Evolutionary conservation across 192 early-diverging fungal genomes (phyloP).

Genomic region (Coemansia sp.): DNA sequence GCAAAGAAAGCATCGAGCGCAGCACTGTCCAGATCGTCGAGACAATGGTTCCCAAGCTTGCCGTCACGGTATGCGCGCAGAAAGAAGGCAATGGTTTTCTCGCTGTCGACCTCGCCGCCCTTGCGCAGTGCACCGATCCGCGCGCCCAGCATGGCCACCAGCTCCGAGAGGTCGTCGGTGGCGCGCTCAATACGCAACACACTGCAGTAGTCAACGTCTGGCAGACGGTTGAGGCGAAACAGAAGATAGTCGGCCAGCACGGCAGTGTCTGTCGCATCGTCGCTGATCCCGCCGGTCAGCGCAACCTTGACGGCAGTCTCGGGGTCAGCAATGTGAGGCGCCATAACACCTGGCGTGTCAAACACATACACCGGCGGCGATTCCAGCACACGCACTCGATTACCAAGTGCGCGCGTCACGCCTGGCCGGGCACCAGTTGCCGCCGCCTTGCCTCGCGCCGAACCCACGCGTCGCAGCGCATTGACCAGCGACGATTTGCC

Average conservation of each 20-base stretch:
- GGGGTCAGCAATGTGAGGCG: slow-evolving; percentile 82
- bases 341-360: slow-evolving; percentile 93
- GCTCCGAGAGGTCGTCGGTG: slow-evolving; percentile 69
- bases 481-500: slow-evolving; percentile 95
- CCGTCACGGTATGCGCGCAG: slow-evolving; percentile 82
- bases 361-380: slow-evolving; percentile 89
- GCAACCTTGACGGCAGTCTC: slow-evolving; percentile 85
- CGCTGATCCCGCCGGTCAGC: slow-evolving; percentile 83
- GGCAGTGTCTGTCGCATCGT: slow-evolving; percentile 76
- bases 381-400: slow-evolving; percentile 80
- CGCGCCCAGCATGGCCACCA: slow-evolving; percentile 64
- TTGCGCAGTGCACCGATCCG: slow-evolving; percentile 69
- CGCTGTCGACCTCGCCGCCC: slow-evolving; percentile 65
- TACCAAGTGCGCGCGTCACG: slow-evolving; percentile 76
- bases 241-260: slow-evolving; percentile 91
- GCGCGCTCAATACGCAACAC: slow-evolving; percentile 61
- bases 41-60: slow-evolving; percentile 72
- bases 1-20: slow-evolving; percentile 58
- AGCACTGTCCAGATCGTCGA: slow-evolving; percentile 73
- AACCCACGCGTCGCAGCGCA: slow-evolving; percentile 74
- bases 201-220: slow-evolving; percentile 56
- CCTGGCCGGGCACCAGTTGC: slow-evolving; percentile 84
- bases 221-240: slow-evolving; percentile 73
- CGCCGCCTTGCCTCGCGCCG: slow-evolving; percentile 77
- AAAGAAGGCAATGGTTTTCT: slow-evolving; percentile 70